These are phyloP conservation scores for Murraya koenigii DNA, from an alignment of 345 rosid species.

Conservation along the genomic window DNA sequence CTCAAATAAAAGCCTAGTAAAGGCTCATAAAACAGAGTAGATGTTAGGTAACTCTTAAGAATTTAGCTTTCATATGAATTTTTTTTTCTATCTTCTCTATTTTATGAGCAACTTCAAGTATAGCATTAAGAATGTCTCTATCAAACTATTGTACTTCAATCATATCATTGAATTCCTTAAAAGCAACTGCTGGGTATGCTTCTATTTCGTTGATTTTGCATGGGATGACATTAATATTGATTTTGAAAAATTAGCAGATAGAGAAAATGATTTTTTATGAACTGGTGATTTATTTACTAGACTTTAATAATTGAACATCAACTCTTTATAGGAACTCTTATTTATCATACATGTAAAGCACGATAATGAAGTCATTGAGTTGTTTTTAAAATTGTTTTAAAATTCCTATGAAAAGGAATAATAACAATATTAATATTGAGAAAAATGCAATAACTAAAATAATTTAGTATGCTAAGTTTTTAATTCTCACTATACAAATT, in stretches of 20 bases:
- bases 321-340: conserved; percentile 19
- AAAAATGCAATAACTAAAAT: background rate
- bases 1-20: conserved; percentile 99
- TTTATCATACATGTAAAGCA: conserved; percentile 22
- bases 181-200: conserved; percentile 6
- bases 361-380: conserved; percentile 37
- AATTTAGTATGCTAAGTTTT: background rate
- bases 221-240: conserved; percentile 20
- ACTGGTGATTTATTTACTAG: conserved; percentile 12
- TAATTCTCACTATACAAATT: background rate
- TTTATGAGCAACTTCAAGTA: conserved; percentile 74
- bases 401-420: conserved; percentile 6
- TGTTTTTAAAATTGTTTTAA: background rate
- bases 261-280: conserved; percentile 20
- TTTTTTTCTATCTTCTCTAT: conserved; percentile 83
- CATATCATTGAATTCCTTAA: conserved; percentile 45
- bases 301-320: conserved; percentile 19
- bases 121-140: conserved; percentile 65
- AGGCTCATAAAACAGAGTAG: conserved; percentile 94
- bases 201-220: conserved; percentile 25
- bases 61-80: conserved; percentile 68
- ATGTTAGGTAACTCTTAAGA: conserved; percentile 86
- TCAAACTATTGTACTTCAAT: conserved; percentile 93
- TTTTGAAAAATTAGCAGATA: conserved; percentile 16
- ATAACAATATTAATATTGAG: background rate